A percentile compares a stretch with the other conserved stretches of the same genome.
Conservation (phyloP, 306 rosid genomes). For the Cicer yamashitae region DNA sequence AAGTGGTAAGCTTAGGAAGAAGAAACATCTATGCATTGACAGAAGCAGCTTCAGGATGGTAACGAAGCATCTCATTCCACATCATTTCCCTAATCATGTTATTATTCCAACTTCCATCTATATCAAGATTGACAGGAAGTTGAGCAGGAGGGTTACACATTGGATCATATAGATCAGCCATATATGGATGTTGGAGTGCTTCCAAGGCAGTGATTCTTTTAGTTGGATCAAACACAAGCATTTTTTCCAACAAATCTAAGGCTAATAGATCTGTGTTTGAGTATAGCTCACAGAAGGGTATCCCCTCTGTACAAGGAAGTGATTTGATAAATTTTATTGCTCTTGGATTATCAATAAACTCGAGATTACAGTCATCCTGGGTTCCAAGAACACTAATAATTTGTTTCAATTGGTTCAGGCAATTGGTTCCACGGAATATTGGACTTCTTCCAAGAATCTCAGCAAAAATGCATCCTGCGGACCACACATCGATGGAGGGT, state of each 20-base stretch:
- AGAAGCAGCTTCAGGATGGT: conserved; percentile 74
- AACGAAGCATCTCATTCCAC: conserved; percentile 80
- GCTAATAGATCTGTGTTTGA: conserved; percentile 85
- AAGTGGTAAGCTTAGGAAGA: conserved; percentile 27
- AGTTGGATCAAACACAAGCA: conserved; percentile 85
- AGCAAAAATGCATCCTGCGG: conserved; percentile 93
- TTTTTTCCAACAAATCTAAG: conserved; percentile 77
- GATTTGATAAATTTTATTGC: conserved; percentile 67
- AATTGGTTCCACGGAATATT: conserved; percentile 79
- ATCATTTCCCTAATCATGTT: conserved; percentile 77
- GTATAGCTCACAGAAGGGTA: conserved; percentile 61
- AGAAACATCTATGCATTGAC: conserved; percentile 38
- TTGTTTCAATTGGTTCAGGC: conserved; percentile 77
- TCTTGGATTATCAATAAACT: conserved; percentile 69
- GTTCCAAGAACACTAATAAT: conserved; percentile 80
- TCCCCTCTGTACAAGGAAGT: conserved; percentile 64
- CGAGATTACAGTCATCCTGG: conserved; percentile 63
- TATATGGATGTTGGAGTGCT: conserved; percentile 89
- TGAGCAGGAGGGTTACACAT: conserved; percentile 58
- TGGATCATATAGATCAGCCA: conserved; percentile 71
- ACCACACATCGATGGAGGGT: conserved; percentile 91
- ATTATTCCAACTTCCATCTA: conserved; percentile 64
- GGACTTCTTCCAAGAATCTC: conserved; percentile 91
- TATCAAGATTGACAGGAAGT: conserved; percentile 71
- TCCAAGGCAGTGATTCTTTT: conserved; percentile 75